Conservation (phyloP, 1,284 basidiomycete genomes). For the Butyriboletus appendiculatus region DNA sequence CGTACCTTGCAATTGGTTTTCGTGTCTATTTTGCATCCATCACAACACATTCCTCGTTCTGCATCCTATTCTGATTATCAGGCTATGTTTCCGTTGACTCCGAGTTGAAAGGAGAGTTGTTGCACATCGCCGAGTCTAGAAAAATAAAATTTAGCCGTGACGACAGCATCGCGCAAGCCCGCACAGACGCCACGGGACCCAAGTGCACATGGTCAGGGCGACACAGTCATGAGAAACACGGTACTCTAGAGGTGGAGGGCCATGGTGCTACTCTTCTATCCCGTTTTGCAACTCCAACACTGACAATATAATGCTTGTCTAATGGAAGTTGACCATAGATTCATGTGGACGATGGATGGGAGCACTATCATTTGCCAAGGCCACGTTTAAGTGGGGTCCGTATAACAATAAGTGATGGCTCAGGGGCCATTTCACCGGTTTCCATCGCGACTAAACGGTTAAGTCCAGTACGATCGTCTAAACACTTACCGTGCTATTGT, state of each 20-base stretch:
- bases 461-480: not conserved
- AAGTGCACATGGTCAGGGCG: too few relatives aligned
- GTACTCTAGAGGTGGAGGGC: too few relatives aligned
- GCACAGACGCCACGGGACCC: too few relatives aligned
- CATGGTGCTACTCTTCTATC: not conserved
- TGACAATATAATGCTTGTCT: not conserved
- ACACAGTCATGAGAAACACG: too few relatives aligned
- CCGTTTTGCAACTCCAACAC: not conserved
- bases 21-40: conserved; percentile 2
- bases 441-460: conserved; percentile 19
- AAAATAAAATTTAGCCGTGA: too few relatives aligned
- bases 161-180: too few relatives aligned
- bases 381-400: not conserved
- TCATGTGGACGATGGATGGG: too few relatives aligned
- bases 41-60: conserved; percentile 2
- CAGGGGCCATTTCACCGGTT: not conserved
- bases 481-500: not conserved
- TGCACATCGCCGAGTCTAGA: not conserved
- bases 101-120: not conserved
- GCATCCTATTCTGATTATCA: not conserved
- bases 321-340: not conserved
- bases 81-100: not conserved
- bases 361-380: too few relatives aligned
- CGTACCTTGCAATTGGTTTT: not conserved
- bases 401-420: not conserved